Conservation (phyloP, 345 rosid species). For the Reutealis trisperma region DNA sequence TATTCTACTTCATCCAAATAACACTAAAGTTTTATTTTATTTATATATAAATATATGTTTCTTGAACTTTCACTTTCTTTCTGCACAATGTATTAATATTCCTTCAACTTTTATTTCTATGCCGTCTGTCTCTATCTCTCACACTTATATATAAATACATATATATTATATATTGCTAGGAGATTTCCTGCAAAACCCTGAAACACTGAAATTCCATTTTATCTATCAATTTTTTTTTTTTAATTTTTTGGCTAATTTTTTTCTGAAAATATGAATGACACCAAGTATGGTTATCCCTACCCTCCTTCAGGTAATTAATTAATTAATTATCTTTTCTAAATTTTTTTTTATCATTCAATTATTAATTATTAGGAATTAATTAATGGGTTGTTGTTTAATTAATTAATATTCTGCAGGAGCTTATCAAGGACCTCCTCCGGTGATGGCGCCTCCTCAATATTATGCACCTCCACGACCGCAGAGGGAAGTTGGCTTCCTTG, state of each 20-base stretch:
- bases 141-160: no score
- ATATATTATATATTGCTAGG: no score
- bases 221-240: no score
- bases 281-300: constrained; percentile 58
- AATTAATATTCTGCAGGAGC: constrained; percentile 15
- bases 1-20: constrained; percentile 17
- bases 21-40: neutral
- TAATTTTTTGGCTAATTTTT: no score
- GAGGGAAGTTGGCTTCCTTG: constrained; percentile 46
- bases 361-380: neutral
- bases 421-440: constrained; percentile 47
- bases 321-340: neutral
- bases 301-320: constrained; percentile 47
- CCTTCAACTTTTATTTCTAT: neutral
- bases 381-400: neutral
- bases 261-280: constrained; percentile 33
- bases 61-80: constrained; percentile 12
- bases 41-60: no score
- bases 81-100: constrained; percentile 16
- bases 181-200: no score
- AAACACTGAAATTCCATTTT: no score
- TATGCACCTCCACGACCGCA: constrained; percentile 48
- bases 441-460: constrained; percentile 59
- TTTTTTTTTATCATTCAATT: neutral
- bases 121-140: no score